Evolutionary conservation across 345 rosid species (phyloP).

Genomic region (Rubroshorea leprosula): DNA sequence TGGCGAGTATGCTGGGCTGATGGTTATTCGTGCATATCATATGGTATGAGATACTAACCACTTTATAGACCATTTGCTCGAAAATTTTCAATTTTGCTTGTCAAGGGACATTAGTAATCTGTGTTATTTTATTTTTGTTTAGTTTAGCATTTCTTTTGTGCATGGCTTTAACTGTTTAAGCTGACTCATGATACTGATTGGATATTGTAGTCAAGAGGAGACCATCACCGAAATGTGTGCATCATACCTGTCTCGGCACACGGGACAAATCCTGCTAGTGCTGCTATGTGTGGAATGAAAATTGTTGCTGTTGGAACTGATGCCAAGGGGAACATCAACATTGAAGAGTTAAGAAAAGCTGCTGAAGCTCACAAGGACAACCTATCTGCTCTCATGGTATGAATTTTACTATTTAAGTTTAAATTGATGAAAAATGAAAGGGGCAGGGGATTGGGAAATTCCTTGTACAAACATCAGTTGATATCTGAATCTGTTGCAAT

Average conservation of each 20-base stretch:
- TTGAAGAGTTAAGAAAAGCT: constrained; percentile 82
- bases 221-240: constrained; percentile 92
- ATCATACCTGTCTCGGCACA: constrained; percentile 99
- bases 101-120: no score
- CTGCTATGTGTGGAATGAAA: constrained; percentile 99
- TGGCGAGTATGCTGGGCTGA: constrained; percentile 97
- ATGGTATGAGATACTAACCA: constrained; percentile 36
- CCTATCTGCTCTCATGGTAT: constrained; percentile 87
- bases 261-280: constrained; percentile 99
- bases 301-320: constrained; percentile 93
- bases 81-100: constrained; percentile 17
- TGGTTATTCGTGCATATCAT: constrained; percentile 99
- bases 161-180: no score
- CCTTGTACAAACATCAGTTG: background rate
- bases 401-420: constrained; percentile 5
- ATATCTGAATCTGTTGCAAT: constrained; percentile 10
- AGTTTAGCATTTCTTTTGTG: background rate
- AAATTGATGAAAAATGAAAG: background rate
- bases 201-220: constrained; percentile 79
- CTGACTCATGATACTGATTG: constrained; percentile 8
- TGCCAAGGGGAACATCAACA: constrained; percentile 95
- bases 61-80: constrained; percentile 6
- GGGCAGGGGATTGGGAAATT: constrained; percentile 4
- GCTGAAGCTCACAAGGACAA: constrained; percentile 86
- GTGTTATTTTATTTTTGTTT: no score